These are phyloP conservation scores for Trichothecium sympodiale DNA, from an alignment of 2,329 filamentous ascomycete genomes.

Conservation along the genomic window DNA sequence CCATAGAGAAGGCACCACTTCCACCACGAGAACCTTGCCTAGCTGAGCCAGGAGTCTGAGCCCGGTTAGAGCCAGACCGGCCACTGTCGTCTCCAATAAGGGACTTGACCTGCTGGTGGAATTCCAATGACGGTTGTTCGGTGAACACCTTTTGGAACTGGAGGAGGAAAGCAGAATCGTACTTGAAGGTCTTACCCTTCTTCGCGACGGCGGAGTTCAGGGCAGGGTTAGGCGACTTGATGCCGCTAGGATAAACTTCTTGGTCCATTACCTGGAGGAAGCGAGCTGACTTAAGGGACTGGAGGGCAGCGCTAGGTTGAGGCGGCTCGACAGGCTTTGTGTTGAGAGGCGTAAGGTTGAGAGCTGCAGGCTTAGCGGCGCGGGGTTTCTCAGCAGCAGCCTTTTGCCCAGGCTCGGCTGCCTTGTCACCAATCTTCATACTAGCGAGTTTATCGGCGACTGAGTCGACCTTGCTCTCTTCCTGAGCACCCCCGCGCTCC, in stretches of 20 bases:
- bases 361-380: constrained; percentile 64
- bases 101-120: constrained; percentile 81
- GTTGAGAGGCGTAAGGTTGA: constrained; percentile 75
- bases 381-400: constrained; percentile 45
- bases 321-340: constrained; percentile 80
- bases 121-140: constrained; percentile 90
- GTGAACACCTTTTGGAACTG: constrained; percentile 96
- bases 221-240: constrained; percentile 84
- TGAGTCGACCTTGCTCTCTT: constrained; percentile 24
- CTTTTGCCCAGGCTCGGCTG: constrained; percentile 37
- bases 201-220: constrained; percentile 71
- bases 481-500: constrained; percentile 20
- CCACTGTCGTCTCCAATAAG: constrained; percentile 68
- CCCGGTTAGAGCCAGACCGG: constrained; percentile 42
- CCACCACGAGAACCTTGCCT: constrained; percentile 42
- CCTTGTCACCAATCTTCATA: constrained; percentile 36
- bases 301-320: constrained; percentile 87
- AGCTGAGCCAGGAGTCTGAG: constrained; percentile 44
- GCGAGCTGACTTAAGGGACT: constrained; percentile 82
- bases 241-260: constrained; percentile 70
- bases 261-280: constrained; percentile 73
- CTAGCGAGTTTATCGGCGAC: constrained; percentile 38
- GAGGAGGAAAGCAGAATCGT: constrained; percentile 88
- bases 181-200: constrained; percentile 79
- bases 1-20: constrained; percentile 44